Conservation (phyloP, 192 early-diverging fungal species). For the Coemansia umbellata region DNA sequence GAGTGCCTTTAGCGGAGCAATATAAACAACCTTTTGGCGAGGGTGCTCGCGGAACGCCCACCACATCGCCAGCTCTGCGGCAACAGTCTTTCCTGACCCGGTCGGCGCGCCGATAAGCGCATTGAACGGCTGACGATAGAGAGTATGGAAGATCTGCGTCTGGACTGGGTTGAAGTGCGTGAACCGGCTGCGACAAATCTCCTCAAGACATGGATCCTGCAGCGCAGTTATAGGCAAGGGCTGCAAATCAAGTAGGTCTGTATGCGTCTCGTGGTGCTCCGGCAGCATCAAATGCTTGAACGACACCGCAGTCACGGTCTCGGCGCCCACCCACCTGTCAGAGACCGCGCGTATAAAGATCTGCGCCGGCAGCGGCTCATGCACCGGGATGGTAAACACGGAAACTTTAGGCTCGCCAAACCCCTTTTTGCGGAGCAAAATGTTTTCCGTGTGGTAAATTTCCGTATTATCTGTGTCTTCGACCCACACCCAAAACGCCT, state of each 20-base stretch:
- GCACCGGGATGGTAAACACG: constrained; percentile 86
- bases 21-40: constrained; percentile 85
- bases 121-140: constrained; percentile 83
- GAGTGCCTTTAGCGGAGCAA: constrained; percentile 95
- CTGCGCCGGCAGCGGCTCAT: constrained; percentile 87
- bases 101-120: constrained; percentile 93
- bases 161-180: constrained; percentile 98
- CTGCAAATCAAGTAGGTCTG: constrained; percentile 87
- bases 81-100: constrained; percentile 96
- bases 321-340: constrained; percentile 93
- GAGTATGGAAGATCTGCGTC: constrained; percentile 97
- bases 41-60: constrained; percentile 80
- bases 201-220: constrained; percentile 76
- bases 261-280: constrained; percentile 76
- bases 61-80: constrained; percentile 96
- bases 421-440: constrained; percentile 70
- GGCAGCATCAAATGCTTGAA: constrained; percentile 93
- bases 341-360: constrained; percentile 91
- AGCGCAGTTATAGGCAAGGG: constrained; percentile 88
- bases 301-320: constrained; percentile 79
- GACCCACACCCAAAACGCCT: constrained; percentile 97
- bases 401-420: constrained; percentile 66
- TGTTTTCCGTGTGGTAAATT: constrained; percentile 90
- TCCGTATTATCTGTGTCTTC: constrained; percentile 86
- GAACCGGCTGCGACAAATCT: constrained; percentile 79